These are phyloP conservation scores for Hippophae tibetana DNA, from an alignment of 306 rosid genomes.

Conservation along the genomic window DNA sequence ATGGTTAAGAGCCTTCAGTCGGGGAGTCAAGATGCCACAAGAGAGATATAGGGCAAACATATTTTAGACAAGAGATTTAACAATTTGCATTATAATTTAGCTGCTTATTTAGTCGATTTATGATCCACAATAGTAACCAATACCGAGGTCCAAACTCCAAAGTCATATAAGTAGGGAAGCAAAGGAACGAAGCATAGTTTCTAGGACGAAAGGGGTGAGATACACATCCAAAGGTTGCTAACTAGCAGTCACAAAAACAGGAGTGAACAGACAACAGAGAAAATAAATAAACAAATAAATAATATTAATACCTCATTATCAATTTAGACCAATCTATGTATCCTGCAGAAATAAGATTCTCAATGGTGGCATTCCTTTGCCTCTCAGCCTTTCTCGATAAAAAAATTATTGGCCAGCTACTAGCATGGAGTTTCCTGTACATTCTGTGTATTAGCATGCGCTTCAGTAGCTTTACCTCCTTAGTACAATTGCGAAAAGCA, in stretches of 20 bases:
- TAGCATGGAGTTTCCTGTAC: slow-evolving; percentile 40
- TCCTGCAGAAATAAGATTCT: slow-evolving; percentile 51
- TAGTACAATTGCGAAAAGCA: slow-evolving; percentile 31
- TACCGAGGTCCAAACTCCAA: not conserved
- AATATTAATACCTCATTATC: slow-evolving; percentile 59
- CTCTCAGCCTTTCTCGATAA: slow-evolving; percentile 45
- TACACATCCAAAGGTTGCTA: too few species aligned
- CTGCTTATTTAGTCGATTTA: too few species aligned
- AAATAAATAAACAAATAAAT: too few species aligned
- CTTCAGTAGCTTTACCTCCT: slow-evolving; percentile 42
- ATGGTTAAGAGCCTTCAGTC: too few species aligned
- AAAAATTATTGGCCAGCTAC: slow-evolving; percentile 66
- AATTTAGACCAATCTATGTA: slow-evolving; percentile 47
- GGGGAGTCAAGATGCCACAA: too few species aligned
- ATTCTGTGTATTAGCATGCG: slow-evolving; percentile 32
- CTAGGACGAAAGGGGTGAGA: too few species aligned
- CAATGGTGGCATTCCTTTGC: slow-evolving; percentile 33
- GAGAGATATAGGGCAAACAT: too few species aligned
- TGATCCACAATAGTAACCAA: not conserved
- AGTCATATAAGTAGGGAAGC: slow-evolving; percentile 3
- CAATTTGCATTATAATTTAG: too few species aligned
- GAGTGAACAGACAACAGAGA: too few species aligned
- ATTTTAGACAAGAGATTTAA: too few species aligned
- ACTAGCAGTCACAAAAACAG: too few species aligned
- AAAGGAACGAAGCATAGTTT: slow-evolving; percentile 5